Evolutionary conservation across 1,284 basidiomycete species (phyloP).

Genomic region (Pisolithus thermaeus): DNA sequence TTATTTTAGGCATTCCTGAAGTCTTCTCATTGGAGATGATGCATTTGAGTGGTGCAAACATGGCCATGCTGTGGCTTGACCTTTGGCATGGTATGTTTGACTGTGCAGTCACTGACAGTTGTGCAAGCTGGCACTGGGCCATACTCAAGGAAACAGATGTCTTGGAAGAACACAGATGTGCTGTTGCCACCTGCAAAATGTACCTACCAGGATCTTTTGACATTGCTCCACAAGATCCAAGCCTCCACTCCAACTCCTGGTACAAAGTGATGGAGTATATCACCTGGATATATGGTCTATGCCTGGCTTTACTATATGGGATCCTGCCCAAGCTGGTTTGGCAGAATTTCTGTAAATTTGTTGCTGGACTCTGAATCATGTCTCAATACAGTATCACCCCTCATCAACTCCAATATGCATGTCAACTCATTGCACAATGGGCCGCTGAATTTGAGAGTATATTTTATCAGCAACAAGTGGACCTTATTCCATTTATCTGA

Average conservation of each 20-base stretch:
- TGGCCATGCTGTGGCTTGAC: slow-evolving; percentile 21
- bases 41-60: slow-evolving; percentile 28
- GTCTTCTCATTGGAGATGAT: slow-evolving; percentile 21
- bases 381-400: too few species aligned
- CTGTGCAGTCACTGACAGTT: slow-evolving; percentile 16
- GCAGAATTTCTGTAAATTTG: too few species aligned
- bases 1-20: slow-evolving; percentile 10
- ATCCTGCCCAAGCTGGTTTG: too few species aligned
- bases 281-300: slow-evolving; percentile 28
- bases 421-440: too few species aligned
- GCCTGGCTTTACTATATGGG: slow-evolving; percentile 22
- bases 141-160: too few species aligned
- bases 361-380: too few species aligned
- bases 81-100: slow-evolving; percentile 24
- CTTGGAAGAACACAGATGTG: too few species aligned
- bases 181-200: too few species aligned
- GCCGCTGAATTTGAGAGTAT: slow-evolving; percentile 5
- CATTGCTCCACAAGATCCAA: neutral
- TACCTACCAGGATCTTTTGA: slow-evolving; percentile 31
- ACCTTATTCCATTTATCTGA: slow-evolving; percentile 1
- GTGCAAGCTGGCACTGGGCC: neutral
- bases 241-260: neutral
- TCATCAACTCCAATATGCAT: too few species aligned
- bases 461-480: neutral
- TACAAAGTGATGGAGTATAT: slow-evolving; percentile 22